Evolutionary conservation across 1,284 basidiomycete genomes (phyloP).

Genomic region (Agroathelia rolfsii): DNA sequence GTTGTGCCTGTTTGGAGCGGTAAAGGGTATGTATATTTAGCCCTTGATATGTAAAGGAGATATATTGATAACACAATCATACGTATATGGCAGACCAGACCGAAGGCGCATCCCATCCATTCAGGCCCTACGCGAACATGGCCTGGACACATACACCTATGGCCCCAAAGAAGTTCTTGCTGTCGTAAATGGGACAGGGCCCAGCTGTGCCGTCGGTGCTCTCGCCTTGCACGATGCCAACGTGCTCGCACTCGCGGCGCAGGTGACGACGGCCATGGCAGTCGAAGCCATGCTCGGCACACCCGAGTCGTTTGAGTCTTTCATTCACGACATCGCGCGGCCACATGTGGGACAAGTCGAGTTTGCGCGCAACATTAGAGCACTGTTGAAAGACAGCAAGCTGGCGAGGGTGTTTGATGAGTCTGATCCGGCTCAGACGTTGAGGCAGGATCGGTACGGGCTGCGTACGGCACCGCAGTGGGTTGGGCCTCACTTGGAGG

Average conservation of each 20-base stretch:
- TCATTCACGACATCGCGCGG: slow-evolving; percentile 47
- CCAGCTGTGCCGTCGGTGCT: slow-evolving; percentile 24
- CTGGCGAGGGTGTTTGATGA: slow-evolving; percentile 37
- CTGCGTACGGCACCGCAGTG: slow-evolving; percentile 48
- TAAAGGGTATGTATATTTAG: too few relatives aligned
- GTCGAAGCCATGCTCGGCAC: slow-evolving; percentile 46
- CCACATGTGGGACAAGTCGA: slow-evolving; percentile 54
- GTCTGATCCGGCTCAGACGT: slow-evolving; percentile 36
- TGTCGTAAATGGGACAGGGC: slow-evolving; percentile 51
- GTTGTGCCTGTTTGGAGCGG: neutral
- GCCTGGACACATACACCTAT: slow-evolving; percentile 36
- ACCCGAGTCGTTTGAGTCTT: slow-evolving; percentile 39
- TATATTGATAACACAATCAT: too few relatives aligned
- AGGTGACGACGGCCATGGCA: slow-evolving; percentile 50
- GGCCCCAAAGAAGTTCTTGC: slow-evolving; percentile 49
- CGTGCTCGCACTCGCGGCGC: slow-evolving; percentile 38
- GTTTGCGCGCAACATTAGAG: slow-evolving; percentile 32
- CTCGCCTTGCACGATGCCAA: slow-evolving; percentile 41
- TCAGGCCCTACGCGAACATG: slow-evolving; percentile 33
- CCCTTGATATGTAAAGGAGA: too few relatives aligned
- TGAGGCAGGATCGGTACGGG: slow-evolving; percentile 42
- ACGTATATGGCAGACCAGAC: too few relatives aligned
- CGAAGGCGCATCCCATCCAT: slow-evolving; percentile 29
- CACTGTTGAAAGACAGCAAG: slow-evolving; percentile 34
- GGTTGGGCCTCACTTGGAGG: slow-evolving; percentile 50